Percentiles rank a stretch among this genome's conserved stretches.
phyloP scores from a whole-genome alignment of 2,329 filamentous ascomycete species.

The Pochonia chlamydosporia region DNA sequence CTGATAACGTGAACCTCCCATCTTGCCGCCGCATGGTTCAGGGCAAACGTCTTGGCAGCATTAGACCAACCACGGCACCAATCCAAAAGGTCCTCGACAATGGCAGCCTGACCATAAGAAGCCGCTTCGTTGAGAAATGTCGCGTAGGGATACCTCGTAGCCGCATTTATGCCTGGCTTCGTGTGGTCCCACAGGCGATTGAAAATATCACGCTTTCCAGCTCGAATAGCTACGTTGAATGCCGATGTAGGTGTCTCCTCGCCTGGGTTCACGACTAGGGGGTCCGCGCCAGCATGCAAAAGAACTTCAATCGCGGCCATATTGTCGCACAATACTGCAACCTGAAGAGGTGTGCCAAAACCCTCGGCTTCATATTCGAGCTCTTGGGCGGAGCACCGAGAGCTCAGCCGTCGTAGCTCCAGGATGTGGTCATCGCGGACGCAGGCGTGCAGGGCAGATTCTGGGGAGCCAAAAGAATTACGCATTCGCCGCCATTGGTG shows the following conservation, averaged over 20 bases:
- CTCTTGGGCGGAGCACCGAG: not conserved
- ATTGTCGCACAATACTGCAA: constrained; percentile 9
- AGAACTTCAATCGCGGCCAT: constrained; percentile 11
- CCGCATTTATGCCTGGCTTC: not conserved
- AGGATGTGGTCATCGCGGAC: constrained; percentile 7
- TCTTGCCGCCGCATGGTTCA: constrained; percentile 5
- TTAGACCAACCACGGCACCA: constrained; percentile 14
- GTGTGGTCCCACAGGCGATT: constrained; percentile 1
- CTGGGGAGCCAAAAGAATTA: not conserved
- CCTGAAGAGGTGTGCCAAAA: constrained; percentile 11
- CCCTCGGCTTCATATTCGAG: not conserved
- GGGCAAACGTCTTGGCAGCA: constrained; percentile 6
- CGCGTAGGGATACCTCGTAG: not conserved
- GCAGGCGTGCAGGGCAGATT: constrained; percentile 9
- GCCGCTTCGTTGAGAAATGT: constrained; percentile 10
- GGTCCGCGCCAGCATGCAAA: constrained; percentile 9
- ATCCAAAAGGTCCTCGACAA: constrained; percentile 12
- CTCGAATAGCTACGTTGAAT: constrained; percentile 1
- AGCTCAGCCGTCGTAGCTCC: not conserved
- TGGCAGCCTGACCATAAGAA: constrained; percentile 10
- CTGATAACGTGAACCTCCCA: constrained; percentile 12
- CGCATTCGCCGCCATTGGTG: too few relatives aligned
- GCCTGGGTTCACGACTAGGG: too few relatives aligned
- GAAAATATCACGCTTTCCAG: constrained; percentile 6
- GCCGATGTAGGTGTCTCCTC: too few relatives aligned